These are phyloP conservation scores for Fusarium keratoplasticum DNA, from an alignment of 2,329 filamentous ascomycete genomes.

Conservation along the genomic window DNA sequence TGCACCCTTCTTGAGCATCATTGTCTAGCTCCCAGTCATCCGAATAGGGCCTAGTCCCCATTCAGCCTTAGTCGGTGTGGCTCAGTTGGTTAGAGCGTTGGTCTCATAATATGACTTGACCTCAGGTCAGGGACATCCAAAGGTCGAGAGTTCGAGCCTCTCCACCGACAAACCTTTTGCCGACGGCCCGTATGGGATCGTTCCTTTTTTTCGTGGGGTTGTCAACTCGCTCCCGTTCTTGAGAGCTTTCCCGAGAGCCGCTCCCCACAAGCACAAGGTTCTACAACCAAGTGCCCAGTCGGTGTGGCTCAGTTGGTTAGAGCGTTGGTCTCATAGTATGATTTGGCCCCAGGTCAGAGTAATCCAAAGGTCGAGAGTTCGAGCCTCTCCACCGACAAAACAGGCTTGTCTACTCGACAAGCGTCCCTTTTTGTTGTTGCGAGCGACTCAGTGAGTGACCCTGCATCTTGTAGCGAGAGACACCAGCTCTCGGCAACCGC, in stretches of 20 bases:
- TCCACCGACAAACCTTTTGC: conserved; percentile 22
- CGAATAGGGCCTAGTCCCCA: conserved; percentile 19
- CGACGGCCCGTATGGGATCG: neutral
- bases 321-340: conserved; percentile 41
- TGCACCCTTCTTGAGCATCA: neutral
- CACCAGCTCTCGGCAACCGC: neutral
- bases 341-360: conserved; percentile 33
- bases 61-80: conserved; percentile 26
- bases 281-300: neutral
- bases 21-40: conserved; percentile 5
- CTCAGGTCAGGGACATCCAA: conserved; percentile 28
- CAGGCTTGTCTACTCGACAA: neutral
- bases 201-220: conserved; percentile 1
- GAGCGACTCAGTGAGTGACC: neutral
- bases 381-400: conserved; percentile 41
- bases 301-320: conserved; percentile 42
- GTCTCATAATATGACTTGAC: conserved; percentile 31
- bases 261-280: conserved; percentile 2
- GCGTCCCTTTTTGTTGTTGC: conserved; percentile 6
- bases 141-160: conserved; percentile 39
- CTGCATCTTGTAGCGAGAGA: neutral
- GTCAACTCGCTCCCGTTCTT: neutral
- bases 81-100: conserved; percentile 25
- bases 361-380: conserved; percentile 42
- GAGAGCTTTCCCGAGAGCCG: neutral